Base-by-base conservation (phyloP, 1,139 yeast species). In the Scheffersomyces insectosa region DNA sequence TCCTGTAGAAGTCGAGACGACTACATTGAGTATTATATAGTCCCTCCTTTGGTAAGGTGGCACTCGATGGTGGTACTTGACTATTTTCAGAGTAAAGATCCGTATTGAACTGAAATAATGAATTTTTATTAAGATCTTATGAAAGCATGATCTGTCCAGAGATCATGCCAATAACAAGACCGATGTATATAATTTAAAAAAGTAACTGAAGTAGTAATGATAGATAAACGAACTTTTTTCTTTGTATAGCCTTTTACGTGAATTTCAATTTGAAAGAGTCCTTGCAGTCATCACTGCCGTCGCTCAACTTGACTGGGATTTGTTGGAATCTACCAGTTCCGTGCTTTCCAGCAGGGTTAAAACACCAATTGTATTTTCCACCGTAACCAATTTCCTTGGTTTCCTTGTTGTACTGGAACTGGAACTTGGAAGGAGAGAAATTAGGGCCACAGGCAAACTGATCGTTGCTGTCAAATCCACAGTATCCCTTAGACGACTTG, bases 401-500 rank as follows among this genome's bases (percentile, higher is more conserved):
- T 38, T 65, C 60, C 27, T 67, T 66, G 51, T 83, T 80, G 50
- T 68, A 75, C 15, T 68, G 75, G 56, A 83, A 83, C 52, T 83
- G 88, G 54, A 68, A 73, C 39, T 80, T 73, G 16, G 56, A 56
- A 23, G 57, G 66, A 49, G 43, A 66, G 47, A 58, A 58, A 4
- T 56, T 50, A 10, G 62, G 49, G 37, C 66, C 66, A 53, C 79
- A 74, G 12, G 57, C 60, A 36, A 74, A 62, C 30, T 63, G 62
- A 9, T 66, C 65, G 33, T 52, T 43, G 13, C 52, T 49, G 42
- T 66, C 63, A 13, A 89, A 62, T 4, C 84, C 85, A 66, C 97
- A 90, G 46, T 74, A 77, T 0, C 96, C 97, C 56, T 79, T 82
- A 32, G 88, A 79, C 1, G 93, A 77, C 43, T 72, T 73, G 30